A percentile compares a stretch with the other conserved stretches of the same genome.
Evolutionary conservation across 2,329 filamentous ascomycete genomes (phyloP).

Genomic region (Neophaeococcomyces mojaviensis): DNA sequence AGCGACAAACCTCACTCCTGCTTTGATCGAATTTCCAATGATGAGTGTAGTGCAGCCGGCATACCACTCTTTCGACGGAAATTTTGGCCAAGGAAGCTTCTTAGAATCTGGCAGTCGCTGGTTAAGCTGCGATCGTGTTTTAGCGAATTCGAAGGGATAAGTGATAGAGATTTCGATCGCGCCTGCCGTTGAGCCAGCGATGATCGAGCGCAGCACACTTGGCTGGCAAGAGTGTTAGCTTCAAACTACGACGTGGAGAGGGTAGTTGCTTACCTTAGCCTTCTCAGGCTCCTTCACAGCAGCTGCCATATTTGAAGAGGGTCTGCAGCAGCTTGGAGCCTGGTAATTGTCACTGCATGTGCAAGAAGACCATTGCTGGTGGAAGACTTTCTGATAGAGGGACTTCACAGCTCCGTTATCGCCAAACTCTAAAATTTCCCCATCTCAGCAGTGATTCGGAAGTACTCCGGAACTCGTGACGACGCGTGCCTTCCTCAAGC

Average conservation of each 20-base stretch:
- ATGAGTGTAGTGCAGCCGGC: conserved; percentile 95
- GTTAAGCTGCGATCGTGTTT: conserved; percentile 91
- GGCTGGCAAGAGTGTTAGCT: conserved; percentile 40
- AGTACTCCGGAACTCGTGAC: neutral
- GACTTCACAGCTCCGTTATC: neutral
- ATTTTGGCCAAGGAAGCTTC: conserved; percentile 91
- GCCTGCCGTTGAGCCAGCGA: conserved; percentile 88
- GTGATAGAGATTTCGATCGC: conserved; percentile 94
- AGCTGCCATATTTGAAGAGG: conserved; percentile 1
- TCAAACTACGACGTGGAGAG: neutral
- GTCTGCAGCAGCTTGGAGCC: no score
- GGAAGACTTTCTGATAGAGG: no score
- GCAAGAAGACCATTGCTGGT: no score
- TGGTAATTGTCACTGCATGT: no score
- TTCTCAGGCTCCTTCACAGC: conserved; percentile 4
- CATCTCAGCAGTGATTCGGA: neutral
- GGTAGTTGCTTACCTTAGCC: neutral
- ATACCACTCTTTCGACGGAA: conserved; percentile 83
- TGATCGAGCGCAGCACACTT: conserved; percentile 76
- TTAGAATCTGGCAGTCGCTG: conserved; percentile 68
- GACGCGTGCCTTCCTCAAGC: neutral
- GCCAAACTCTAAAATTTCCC: neutral
- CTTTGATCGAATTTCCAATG: conserved; percentile 93
- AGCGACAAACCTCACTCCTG: conserved; percentile 89
- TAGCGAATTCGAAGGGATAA: conserved; percentile 93